Evolutionary conservation across 2,329 filamentous ascomycete genomes (phyloP).

Genomic region (Bipolaris sorokiniana): DNA sequence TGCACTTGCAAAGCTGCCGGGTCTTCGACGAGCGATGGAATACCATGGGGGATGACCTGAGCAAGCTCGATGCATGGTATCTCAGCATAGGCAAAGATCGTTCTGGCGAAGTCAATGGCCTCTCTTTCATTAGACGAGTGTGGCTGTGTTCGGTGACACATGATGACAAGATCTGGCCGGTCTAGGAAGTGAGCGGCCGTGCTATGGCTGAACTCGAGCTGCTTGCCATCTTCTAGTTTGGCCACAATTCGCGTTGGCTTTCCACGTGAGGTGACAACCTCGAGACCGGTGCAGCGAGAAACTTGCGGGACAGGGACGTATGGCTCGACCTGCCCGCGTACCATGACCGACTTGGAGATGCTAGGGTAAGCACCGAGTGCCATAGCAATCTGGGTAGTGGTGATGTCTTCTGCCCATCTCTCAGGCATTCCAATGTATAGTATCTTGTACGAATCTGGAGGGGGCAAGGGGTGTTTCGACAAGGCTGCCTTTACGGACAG

Average conservation of each 20-base stretch:
- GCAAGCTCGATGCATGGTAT: conserved; percentile 44
- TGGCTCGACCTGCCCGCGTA: conserved; percentile 43
- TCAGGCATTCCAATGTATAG: conserved; percentile 42
- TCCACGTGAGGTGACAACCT: conserved; percentile 14
- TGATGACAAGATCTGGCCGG: conserved; percentile 41
- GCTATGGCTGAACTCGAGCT: conserved; percentile 28
- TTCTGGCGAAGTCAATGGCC: conserved; percentile 30
- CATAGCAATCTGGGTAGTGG: conserved; percentile 39
- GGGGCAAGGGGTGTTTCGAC: conserved; percentile 31
- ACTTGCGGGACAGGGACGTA: conserved; percentile 38
- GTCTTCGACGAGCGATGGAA: conserved; percentile 28
- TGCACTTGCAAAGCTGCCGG: conserved; percentile 35
- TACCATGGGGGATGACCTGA: conserved; percentile 34
- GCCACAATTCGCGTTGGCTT: conserved; percentile 18
- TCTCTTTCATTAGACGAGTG: conserved; percentile 21
- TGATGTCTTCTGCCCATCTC: conserved; percentile 39
- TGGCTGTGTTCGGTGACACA: conserved; percentile 35
- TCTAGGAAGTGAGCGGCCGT: conserved; percentile 7
- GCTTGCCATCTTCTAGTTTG: conserved; percentile 34
- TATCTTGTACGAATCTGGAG: conserved; percentile 40
- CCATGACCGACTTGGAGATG: conserved; percentile 44
- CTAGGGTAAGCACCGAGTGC: conserved; percentile 41
- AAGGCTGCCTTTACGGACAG: conserved; percentile 40
- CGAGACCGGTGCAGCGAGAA: conserved; percentile 34
- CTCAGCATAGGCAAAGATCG: conserved; percentile 28